Conservation (phyloP, 2,329 filamentous ascomycete species). For the Fusarium cyanostomum region DNA sequence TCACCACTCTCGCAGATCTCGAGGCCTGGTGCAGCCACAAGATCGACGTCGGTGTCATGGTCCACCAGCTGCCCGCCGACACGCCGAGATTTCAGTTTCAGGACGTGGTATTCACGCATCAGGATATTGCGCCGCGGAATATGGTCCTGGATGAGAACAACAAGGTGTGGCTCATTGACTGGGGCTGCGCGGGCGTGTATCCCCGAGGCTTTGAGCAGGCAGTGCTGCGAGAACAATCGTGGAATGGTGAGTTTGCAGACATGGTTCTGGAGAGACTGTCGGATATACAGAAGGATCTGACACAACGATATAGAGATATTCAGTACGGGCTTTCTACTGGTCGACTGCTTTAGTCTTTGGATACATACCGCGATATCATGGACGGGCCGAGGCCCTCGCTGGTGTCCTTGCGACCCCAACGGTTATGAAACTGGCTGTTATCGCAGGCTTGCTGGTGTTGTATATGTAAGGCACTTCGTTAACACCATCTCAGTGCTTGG, state of each 20-base stretch:
- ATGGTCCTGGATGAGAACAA: not conserved
- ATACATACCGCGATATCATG: too few relatives aligned
- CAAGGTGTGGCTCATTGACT: slow-evolving; percentile 9
- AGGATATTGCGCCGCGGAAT: slow-evolving; percentile 10
- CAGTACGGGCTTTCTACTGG: slow-evolving; percentile 1
- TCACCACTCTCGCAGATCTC: not conserved
- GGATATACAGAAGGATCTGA: not conserved
- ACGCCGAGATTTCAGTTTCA: slow-evolving; percentile 2
- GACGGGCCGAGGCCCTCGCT: too few relatives aligned
- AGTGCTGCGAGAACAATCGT: slow-evolving; percentile 1
- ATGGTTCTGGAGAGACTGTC: not conserved
- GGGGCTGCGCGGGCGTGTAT: slow-evolving; percentile 9
- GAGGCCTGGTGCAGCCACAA: slow-evolving; percentile 8
- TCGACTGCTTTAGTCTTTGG: not conserved
- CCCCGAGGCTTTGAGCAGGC: slow-evolving; percentile 1
- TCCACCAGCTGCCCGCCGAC: not conserved
- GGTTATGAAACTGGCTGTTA: too few relatives aligned
- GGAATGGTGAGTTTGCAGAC: not conserved
- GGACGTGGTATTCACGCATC: slow-evolving; percentile 1
- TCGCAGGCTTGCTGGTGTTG: too few relatives aligned
- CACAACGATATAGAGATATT: not conserved
- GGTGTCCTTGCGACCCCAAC: too few relatives aligned
- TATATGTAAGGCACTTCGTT: too few relatives aligned
- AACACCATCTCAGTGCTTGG: too few relatives aligned
- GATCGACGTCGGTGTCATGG: slow-evolving; percentile 1